phyloP scores from a whole-genome alignment of 305 asterid genomes.

The Fraxinus sp. region DNA sequence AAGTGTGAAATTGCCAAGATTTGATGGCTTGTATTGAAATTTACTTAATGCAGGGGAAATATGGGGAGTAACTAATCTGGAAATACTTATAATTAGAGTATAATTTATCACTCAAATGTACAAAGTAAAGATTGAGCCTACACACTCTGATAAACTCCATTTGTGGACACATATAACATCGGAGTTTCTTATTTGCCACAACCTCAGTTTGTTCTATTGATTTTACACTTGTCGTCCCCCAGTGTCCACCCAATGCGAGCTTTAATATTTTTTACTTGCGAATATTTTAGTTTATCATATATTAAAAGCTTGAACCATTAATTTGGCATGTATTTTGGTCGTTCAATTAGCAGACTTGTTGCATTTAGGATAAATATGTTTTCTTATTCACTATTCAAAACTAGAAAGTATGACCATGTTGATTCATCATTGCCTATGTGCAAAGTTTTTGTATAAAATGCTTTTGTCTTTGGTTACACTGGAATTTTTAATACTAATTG shows the following conservation, averaged over 20 bases:
- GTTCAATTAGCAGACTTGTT: background rate
- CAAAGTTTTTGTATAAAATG: background rate
- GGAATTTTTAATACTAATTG: background rate
- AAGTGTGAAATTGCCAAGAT: background rate
- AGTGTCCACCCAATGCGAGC: background rate
- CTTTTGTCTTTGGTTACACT: slow-evolving; percentile 1
- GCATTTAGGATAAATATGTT: background rate
- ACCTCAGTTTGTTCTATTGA: background rate
- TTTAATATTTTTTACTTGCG: background rate
- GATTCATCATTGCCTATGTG: background rate
- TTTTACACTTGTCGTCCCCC: background rate
- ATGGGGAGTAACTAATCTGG: background rate
- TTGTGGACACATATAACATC: background rate
- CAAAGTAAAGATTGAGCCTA: background rate
- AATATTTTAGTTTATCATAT: background rate
- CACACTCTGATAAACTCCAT: background rate
- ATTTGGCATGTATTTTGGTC: background rate
- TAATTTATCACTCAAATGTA: background rate
- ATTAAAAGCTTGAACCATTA: background rate
- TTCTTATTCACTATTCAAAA: background rate
- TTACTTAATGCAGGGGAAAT: background rate
- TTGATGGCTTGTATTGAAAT: background rate
- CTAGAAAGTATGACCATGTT: background rate
- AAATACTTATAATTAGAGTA: background rate
- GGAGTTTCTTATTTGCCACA: background rate